These are phyloP conservation scores for Neofusicoccum cordaticola DNA, from an alignment of 2,329 filamentous ascomycete genomes.

Conservation along the genomic window DNA sequence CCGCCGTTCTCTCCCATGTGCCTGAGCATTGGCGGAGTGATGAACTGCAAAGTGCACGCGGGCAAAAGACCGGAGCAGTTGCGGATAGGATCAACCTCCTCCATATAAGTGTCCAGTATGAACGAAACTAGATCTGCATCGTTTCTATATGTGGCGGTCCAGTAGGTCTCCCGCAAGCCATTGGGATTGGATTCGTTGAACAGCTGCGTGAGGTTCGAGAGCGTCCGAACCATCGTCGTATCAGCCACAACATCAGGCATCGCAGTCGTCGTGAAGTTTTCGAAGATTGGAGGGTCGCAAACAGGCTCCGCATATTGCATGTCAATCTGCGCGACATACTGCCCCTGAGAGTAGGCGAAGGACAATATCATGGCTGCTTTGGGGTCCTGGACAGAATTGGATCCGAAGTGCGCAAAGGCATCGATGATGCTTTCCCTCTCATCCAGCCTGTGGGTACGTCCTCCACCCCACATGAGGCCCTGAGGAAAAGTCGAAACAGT, in stretches of 20 bases:
- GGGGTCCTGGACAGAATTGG: constrained; percentile 23
- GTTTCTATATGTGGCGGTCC: constrained; percentile 33
- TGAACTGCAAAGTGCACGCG: constrained; percentile 27
- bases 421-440: constrained; percentile 24
- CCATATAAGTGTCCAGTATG: constrained; percentile 27
- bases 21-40: constrained; percentile 25
- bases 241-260: constrained; percentile 22
- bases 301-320: constrained; percentile 12
- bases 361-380: constrained; percentile 28
- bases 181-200: constrained; percentile 33
- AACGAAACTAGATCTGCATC: constrained; percentile 23
- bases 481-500: constrained; percentile 22
- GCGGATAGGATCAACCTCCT: constrained; percentile 22
- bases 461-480: constrained; percentile 30
- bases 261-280: constrained; percentile 27
- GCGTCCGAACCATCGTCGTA: constrained; percentile 22
- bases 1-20: constrained; percentile 26
- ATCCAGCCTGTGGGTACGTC: constrained; percentile 14
- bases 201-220: constrained; percentile 28
- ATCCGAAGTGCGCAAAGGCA: constrained; percentile 28
- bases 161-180: constrained; percentile 29
- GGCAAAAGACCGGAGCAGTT: constrained; percentile 24
- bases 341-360: constrained; percentile 22
- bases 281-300: constrained; percentile 26
- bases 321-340: constrained; percentile 23